Evolutionary conservation across 1,284 basidiomycete species (phyloP).

Genomic region (Microbotryum lychnidis-dioicae): DNA sequence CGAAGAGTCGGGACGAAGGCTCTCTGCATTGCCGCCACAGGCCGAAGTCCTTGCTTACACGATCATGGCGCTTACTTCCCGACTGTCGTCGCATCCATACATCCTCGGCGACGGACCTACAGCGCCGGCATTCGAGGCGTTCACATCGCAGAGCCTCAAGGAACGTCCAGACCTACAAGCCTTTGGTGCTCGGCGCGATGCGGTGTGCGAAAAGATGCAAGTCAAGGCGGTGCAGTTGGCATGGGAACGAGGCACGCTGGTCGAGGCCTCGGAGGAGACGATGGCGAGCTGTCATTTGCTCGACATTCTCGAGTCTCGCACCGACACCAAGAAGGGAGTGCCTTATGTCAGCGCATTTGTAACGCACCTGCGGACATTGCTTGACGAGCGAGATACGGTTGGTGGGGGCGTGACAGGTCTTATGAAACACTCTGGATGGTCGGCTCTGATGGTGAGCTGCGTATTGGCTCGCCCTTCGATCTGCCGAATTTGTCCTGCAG

Average conservation of each 20-base stretch:
- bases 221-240: slow-evolving; percentile 19
- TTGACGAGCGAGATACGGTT: slow-evolving; percentile 14
- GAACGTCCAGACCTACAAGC: slow-evolving; percentile 13
- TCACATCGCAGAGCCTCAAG: slow-evolving; percentile 8
- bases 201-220: slow-evolving; percentile 12
- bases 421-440: slow-evolving; percentile 19
- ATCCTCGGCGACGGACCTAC: slow-evolving; percentile 8
- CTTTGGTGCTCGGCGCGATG: slow-evolving; percentile 18
- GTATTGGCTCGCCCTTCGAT: not conserved
- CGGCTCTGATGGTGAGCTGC: slow-evolving; percentile 19
- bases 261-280: slow-evolving; percentile 17
- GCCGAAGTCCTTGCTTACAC: slow-evolving; percentile 24
- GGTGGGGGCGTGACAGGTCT: no score
- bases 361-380: slow-evolving; percentile 22
- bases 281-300: slow-evolving; percentile 28
- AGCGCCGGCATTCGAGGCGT: slow-evolving; percentile 8
- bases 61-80: slow-evolving; percentile 26
- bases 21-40: slow-evolving; percentile 16
- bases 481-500: no score
- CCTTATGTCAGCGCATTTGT: slow-evolving; percentile 29
- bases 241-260: slow-evolving; percentile 26
- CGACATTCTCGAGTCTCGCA: slow-evolving; percentile 28
- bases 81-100: slow-evolving; percentile 23
- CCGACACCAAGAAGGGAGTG: slow-evolving; percentile 17
- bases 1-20: slow-evolving; percentile 15